Conservation (phyloP, 192 early-diverging fungal genomes). For the Mortierella claussenii region DNA sequence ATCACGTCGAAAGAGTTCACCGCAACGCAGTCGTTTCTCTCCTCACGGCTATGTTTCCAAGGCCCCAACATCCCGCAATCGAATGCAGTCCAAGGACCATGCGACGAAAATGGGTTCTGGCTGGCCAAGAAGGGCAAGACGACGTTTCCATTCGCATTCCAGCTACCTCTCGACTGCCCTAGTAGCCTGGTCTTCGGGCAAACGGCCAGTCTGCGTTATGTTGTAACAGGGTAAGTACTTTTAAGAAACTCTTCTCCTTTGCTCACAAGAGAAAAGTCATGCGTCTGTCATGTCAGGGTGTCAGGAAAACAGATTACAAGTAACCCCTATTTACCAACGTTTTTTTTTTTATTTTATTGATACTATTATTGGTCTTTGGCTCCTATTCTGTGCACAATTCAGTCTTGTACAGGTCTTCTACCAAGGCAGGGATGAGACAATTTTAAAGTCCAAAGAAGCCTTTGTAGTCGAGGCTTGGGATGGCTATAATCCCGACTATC, state of each 20-base stretch:
- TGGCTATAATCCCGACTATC: conserved; percentile 52
- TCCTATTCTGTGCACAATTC: background rate
- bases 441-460: conserved; percentile 67
- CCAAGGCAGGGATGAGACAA: conserved; percentile 62
- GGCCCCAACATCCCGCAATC: conserved; percentile 64
- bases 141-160: conserved; percentile 71
- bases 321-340: no score
- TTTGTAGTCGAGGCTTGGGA: conserved; percentile 68
- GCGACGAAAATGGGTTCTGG: conserved; percentile 63
- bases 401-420: conserved; percentile 66
- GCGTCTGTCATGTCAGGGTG: no score
- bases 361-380: conserved; percentile 4
- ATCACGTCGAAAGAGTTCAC: conserved; percentile 58
- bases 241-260: no score
- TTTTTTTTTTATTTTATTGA: conserved; percentile 11
- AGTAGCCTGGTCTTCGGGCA: conserved; percentile 63
- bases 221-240: conserved; percentile 66
- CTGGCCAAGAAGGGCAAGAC: conserved; percentile 72
- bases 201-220: conserved; percentile 63
- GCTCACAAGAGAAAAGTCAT: background rate
- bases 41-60: conserved; percentile 66
- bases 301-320: conserved; percentile 1
- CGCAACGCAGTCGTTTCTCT: conserved; percentile 62
- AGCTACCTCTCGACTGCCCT: conserved; percentile 68
- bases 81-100: conserved; percentile 66